Conservation (phyloP, 257 asterid genomes). For the Salvia splendens region DNA sequence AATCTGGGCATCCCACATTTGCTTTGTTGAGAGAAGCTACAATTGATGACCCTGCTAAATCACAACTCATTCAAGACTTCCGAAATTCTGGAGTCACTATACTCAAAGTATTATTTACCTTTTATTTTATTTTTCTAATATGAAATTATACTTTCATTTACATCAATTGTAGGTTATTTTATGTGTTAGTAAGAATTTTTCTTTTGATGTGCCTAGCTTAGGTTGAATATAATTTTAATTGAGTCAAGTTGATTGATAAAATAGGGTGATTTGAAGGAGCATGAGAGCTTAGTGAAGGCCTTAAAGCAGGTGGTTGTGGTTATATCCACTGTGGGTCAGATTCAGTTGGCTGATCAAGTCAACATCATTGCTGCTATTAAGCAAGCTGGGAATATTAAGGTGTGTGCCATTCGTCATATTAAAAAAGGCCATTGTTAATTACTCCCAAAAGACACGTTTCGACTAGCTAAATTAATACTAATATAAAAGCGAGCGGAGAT, state of each 20-base stretch:
- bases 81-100: conserved; percentile 55
- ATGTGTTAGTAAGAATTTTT: neutral
- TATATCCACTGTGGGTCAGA: conserved; percentile 55
- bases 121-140: too few species aligned
- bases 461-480: too few species aligned
- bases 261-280: conserved; percentile 64
- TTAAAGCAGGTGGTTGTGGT: conserved; percentile 72
- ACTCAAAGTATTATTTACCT: conserved; percentile 17
- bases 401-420: too few species aligned
- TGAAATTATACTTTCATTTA: too few species aligned
- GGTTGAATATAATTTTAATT: too few species aligned
- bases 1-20: conserved; percentile 68
- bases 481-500: too few species aligned
- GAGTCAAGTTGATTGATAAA: too few species aligned
- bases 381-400: conserved; percentile 75
- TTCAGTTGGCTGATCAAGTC: conserved; percentile 54
- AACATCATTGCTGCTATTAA: conserved; percentile 68
- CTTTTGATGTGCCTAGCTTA: neutral
- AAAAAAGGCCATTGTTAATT: too few species aligned
- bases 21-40: conserved; percentile 59
- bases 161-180: conserved; percentile 3
- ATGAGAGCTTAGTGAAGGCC: conserved; percentile 63
- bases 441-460: too few species aligned
- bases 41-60: conserved; percentile 54
- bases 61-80: conserved; percentile 51